phyloP scores from a whole-genome alignment of 352 stramenopile genomes.

The Pythium scleroteichum region DNA sequence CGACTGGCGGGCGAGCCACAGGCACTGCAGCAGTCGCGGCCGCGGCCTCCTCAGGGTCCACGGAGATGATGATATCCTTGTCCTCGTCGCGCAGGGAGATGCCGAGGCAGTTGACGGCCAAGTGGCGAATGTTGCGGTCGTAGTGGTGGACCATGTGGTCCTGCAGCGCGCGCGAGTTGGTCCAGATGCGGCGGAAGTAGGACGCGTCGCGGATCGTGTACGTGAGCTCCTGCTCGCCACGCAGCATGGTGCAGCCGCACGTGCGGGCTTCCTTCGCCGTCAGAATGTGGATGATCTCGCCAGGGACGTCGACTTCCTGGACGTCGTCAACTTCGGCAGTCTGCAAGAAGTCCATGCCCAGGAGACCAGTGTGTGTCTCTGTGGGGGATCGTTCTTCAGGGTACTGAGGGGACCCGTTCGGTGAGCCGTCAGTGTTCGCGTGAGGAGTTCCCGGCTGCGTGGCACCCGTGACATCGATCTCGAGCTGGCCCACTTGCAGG shows the following conservation, averaged over 20 bases:
- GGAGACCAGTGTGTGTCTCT: constrained; percentile 15
- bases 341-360: constrained; percentile 37
- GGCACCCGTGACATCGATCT: constrained; percentile 12
- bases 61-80: constrained; percentile 20
- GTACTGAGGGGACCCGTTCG: background rate
- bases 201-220: constrained; percentile 67
- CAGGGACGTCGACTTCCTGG: constrained; percentile 68
- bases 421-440: background rate
- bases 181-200: constrained; percentile 72
- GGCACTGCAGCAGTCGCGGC: background rate
- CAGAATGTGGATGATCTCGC: constrained; percentile 72
- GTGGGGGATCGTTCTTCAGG: constrained; percentile 1
- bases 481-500: constrained; percentile 14
- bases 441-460: constrained; percentile 3
- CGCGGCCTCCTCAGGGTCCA: constrained; percentile 16
- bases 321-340: constrained; percentile 42
- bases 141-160: constrained; percentile 88
- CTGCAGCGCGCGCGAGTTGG: constrained; percentile 55
- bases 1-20: background rate
- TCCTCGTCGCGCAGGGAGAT: constrained; percentile 15
- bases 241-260: constrained; percentile 64
- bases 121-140: constrained; percentile 63
- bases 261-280: constrained; percentile 51
- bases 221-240: constrained; percentile 69
- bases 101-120: constrained; percentile 60